Conservation (phyloP, 495 filamentous ascomycete genomes). For the Glarea lozoyensis region DNA sequence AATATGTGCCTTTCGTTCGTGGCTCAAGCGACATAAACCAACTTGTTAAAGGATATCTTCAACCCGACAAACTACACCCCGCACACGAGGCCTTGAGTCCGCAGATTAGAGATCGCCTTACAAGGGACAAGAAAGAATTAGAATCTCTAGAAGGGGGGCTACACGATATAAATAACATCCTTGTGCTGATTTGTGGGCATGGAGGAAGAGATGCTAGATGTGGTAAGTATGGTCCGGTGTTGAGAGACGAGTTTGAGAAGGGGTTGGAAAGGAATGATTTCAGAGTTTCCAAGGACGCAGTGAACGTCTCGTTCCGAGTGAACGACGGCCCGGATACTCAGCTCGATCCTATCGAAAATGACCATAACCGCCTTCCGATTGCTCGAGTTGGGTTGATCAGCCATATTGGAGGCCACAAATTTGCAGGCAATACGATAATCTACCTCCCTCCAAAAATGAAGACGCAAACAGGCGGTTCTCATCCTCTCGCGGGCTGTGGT, state of each 20-base stretch:
- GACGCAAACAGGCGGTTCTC: slow-evolving; percentile 25
- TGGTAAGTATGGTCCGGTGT: slow-evolving; percentile 65
- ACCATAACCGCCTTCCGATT: slow-evolving; percentile 6
- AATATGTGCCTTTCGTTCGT: slow-evolving; percentile 65
- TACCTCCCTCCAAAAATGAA: slow-evolving; percentile 61
- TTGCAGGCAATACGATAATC: slow-evolving; percentile 86
- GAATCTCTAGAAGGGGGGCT: slow-evolving; percentile 33
- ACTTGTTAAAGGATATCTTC: slow-evolving; percentile 48
- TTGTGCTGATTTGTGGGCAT: slow-evolving; percentile 82
- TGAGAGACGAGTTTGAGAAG: slow-evolving; percentile 58
- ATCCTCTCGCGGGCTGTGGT: slow-evolving; percentile 66
- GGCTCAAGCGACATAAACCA: slow-evolving; percentile 38
- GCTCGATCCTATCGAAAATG: slow-evolving; percentile 8
- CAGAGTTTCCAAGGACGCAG: slow-evolving; percentile 28
- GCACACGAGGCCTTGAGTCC: slow-evolving; percentile 47
- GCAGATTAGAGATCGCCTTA: slow-evolving; percentile 33
- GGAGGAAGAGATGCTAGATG: slow-evolving; percentile 71
- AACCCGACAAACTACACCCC: slow-evolving; percentile 49
- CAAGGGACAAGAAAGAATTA: slow-evolving; percentile 32
- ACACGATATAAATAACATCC: slow-evolving; percentile 52
- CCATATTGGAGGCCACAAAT: slow-evolving; percentile 90
- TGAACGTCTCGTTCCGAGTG: slow-evolving; percentile 17
- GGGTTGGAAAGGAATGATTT: slow-evolving; percentile 31
- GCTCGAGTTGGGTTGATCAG: slow-evolving; percentile 67
- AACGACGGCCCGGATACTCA: slow-evolving; percentile 8